These are phyloP conservation scores for Colletotrichum falcatum DNA, from an alignment of 2,329 filamentous ascomycete species.

Conservation along the genomic window DNA sequence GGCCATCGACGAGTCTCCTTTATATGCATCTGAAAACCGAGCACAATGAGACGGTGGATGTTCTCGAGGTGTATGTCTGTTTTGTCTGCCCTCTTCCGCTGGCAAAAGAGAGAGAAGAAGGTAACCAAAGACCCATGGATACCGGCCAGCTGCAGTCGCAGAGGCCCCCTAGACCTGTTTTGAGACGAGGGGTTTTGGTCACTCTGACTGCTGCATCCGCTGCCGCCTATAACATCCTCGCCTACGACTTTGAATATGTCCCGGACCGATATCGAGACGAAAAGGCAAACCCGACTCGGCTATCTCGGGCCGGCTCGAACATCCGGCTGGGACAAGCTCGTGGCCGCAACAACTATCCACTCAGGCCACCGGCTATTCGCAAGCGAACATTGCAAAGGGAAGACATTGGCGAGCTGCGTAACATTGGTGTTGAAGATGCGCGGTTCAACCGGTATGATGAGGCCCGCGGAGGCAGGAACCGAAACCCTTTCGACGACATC, in stretches of 20 bases:
- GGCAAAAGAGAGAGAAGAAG: background rate
- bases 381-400: conserved; percentile 34
- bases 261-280: conserved; percentile 34
- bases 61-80: conserved; percentile 2
- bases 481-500: conserved; percentile 30
- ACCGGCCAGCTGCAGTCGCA: conserved; percentile 11
- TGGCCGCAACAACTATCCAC: conserved; percentile 24
- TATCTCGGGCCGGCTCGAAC: conserved; percentile 29
- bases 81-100: conserved; percentile 3
- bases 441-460: conserved; percentile 18
- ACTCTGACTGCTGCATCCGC: conserved; percentile 27
- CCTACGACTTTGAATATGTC: conserved; percentile 34
- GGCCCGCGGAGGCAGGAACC: conserved; percentile 8
- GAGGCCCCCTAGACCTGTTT: conserved; percentile 23
- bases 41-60: background rate
- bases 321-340: conserved; percentile 31
- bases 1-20: conserved; percentile 2
- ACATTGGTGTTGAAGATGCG: conserved; percentile 21
- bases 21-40: conserved; percentile 35
- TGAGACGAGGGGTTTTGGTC: conserved; percentile 12
- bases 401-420: background rate
- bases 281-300: conserved; percentile 25
- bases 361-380: conserved; percentile 26
- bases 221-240: conserved; percentile 31
- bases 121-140: conserved; percentile 25